Evolutionary conservation across 1,139 yeast genomes (phyloP), one percentile per base, ranked within the genome.

Genomic region (Kodamaea sp.): DNA sequence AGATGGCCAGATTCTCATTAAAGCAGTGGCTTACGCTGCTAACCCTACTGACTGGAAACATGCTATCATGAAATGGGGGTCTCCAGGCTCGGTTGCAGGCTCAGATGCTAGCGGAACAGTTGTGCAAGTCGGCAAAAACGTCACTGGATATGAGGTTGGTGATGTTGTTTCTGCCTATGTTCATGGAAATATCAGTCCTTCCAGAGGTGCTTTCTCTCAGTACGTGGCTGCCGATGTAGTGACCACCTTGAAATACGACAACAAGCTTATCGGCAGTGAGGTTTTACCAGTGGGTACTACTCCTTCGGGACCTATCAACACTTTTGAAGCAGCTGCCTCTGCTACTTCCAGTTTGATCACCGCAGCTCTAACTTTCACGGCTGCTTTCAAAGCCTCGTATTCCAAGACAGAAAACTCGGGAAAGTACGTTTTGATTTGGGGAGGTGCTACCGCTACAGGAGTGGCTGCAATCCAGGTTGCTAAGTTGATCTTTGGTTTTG

Each of bases 1-100:
- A 5, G 66, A 63, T 15, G 65, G 68, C 31, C 69, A 70, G 45
- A 50, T 83, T 8, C 57, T 83, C 26, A 55, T 85, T 41, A 75
- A 78, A 53, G 66, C 80, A 5, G 61, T 61, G 26, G 83, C 90
- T 2, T 72, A 58, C 34, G 89, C 88, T 5, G 69, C 75, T 25
- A 85, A 85, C 54, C 94, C 95, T 29, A 78, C 87, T 11, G 95
- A 85, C 55, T 83, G 85, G 84, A 83, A 82, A 49, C 86, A 81
- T 68, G 51, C 71, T 25, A 65, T 50, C 5, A 53, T 37, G 31
- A 51, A 61, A 6, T 49, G 63, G 40, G 73, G 71, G 13, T 51
- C 59, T 1, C 62, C 67, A 26, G 85, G 81, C 15, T 54, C 69
- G 22, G 67, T 75, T 32, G 51, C 64, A 12, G 87, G 87, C n/a